These are phyloP conservation scores for Catenaria anguillulae DNA, from an alignment of 371 early-diverging fungal species.

Conservation along the genomic window DNA sequence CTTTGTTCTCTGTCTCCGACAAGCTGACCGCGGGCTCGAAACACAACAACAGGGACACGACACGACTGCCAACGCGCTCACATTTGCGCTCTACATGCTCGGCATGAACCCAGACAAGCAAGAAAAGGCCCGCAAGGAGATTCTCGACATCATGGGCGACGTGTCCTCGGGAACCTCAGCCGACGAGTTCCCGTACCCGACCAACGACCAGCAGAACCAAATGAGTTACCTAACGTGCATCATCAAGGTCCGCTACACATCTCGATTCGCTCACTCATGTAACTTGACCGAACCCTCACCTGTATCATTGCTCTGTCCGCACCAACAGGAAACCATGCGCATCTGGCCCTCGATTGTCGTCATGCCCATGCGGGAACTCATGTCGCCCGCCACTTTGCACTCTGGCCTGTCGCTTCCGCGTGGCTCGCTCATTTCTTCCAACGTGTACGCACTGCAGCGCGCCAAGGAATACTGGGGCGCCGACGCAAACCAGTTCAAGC, in stretches of 20 bases:
- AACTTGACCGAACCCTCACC: neutral
- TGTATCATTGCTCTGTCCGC: too few species aligned
- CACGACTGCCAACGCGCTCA: slow-evolving; percentile 15
- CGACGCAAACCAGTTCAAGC: slow-evolving; percentile 36
- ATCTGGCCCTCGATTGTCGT: neutral
- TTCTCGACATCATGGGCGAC: neutral
- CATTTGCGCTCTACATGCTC: slow-evolving; percentile 13
- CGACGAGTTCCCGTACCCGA: neutral
- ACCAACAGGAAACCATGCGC: neutral
- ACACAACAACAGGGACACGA: slow-evolving; percentile 11
- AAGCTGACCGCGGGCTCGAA: too few species aligned
- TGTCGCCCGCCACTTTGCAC: neutral
- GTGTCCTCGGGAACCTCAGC: neutral
- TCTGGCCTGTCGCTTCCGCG: neutral
- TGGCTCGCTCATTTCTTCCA: neutral
- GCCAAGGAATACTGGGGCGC: slow-evolving; percentile 30
- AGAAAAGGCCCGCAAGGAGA: slow-evolving; percentile 17
- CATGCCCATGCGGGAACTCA: neutral
- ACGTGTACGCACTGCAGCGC: neutral
- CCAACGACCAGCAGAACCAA: neutral
- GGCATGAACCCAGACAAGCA: slow-evolving; percentile 17
- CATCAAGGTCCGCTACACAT: neutral
- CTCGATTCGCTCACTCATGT: neutral
- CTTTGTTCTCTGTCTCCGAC: neutral
- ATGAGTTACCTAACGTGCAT: neutral